Percentiles rank a stretch among this genome's conserved stretches.
These are phyloP conservation scores for Epichloe baconii DNA, from an alignment of 2,329 filamentous ascomycete species.

Conservation along the genomic window DNA sequence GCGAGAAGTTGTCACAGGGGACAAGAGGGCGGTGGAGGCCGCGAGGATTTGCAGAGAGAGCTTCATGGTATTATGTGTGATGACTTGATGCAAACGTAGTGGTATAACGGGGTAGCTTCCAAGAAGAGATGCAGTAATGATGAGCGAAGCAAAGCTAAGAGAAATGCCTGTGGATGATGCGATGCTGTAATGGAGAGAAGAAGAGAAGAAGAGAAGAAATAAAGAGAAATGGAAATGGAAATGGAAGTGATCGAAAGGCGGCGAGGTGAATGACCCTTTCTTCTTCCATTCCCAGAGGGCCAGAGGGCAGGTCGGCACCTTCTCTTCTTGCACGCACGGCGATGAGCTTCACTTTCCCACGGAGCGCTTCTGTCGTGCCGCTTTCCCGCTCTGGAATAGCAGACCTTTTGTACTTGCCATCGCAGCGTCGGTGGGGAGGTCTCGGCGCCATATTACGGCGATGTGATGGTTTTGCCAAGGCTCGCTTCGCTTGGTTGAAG, in stretches of 20 bases:
- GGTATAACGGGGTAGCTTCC: neutral
- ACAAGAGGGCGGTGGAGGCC: constrained; percentile 6
- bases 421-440: neutral
- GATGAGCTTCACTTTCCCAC: neutral
- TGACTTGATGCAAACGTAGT: neutral
- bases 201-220: neutral
- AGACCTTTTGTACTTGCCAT: neutral
- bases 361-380: neutral
- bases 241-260: neutral
- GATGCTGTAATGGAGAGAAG: neutral
- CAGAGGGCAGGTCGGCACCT: neutral
- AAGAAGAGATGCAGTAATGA: constrained; percentile 3
- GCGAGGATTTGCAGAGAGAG: constrained; percentile 2
- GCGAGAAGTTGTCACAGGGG: constrained; percentile 5
- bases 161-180: neutral
- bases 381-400: neutral
- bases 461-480: neutral
- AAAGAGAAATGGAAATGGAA: neutral
- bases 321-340: neutral
- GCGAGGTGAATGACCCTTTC: neutral
- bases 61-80: constrained; percentile 9
- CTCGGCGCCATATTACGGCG: neutral
- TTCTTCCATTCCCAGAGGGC: neutral
- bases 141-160: neutral
- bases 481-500: neutral